phyloP scores from a whole-genome alignment of 148 eudicot species.

The Polygonum maritimum region DNA sequence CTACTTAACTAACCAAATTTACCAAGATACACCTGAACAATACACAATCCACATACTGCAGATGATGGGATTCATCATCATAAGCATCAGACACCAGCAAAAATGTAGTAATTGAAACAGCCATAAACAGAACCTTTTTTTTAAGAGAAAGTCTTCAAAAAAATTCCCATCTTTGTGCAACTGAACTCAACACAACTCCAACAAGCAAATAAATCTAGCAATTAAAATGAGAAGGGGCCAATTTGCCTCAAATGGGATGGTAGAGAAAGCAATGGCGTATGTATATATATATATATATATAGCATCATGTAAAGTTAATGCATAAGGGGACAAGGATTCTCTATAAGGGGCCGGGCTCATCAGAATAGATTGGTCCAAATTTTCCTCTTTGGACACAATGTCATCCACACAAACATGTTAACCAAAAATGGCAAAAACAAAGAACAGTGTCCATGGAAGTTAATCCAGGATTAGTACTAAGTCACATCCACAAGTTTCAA shows the following conservation, averaged over 20 bases:
- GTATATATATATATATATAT: not conserved
- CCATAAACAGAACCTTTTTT: not conserved
- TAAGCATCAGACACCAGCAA: not conserved
- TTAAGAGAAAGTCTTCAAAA: not conserved
- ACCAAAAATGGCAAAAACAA: slow-evolving; percentile 9
- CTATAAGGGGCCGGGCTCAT: not conserved
- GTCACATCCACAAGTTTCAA: not conserved
- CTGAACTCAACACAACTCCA: not conserved
- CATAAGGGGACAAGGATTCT: not conserved
- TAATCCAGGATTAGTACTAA: not conserved
- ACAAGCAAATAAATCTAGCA: not conserved
- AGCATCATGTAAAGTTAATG: not conserved
- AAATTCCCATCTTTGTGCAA: not conserved
- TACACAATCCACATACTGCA: not conserved
- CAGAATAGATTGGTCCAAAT: not conserved
- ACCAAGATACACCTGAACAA: not conserved
- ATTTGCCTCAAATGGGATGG: slow-evolving; percentile 3
- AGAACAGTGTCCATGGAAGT: not conserved
- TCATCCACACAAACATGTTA: not conserved
- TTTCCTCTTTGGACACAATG: slow-evolving; percentile 3
- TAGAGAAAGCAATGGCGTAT: slow-evolving; percentile 3
- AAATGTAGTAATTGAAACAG: not conserved
- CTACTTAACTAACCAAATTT: not conserved
- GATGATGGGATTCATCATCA: not conserved
- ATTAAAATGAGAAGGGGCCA: not conserved